Conservation (phyloP, 768 basidiomycete genomes). For the Rhodotorula babjevae region DNA sequence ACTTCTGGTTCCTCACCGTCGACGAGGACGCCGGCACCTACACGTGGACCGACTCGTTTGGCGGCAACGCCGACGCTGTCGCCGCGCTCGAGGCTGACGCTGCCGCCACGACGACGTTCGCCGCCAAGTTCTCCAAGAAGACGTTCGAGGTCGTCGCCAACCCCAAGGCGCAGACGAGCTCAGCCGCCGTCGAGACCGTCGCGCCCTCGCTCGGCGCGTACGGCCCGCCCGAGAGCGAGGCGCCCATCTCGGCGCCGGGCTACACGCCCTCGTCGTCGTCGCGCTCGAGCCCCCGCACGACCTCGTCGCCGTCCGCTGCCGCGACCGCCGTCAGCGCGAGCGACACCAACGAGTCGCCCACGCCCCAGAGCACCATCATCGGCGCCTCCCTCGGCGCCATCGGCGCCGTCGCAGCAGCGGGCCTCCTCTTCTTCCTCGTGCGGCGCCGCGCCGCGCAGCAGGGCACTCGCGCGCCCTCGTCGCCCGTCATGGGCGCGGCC, state of each 20-base stretch:
- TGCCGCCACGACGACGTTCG: neutral
- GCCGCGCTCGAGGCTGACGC: too few relatives aligned
- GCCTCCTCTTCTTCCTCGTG: constrained; percentile 12
- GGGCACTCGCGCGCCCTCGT: neutral
- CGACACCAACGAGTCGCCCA: neutral
- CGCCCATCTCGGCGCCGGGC: neutral
- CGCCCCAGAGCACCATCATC: constrained; percentile 7
- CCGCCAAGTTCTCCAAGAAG: neutral
- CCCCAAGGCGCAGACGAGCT: constrained; percentile 10
- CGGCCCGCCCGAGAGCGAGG: neutral
- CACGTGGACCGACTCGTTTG: constrained; percentile 25
- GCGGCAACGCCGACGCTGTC: constrained; percentile 3
- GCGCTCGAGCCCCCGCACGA: neutral
- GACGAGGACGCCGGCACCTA: constrained; percentile 17
- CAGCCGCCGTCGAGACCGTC: neutral
- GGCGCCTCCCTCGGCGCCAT: constrained; percentile 30
- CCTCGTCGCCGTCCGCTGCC: neutral
- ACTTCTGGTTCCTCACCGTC: constrained; percentile 37
- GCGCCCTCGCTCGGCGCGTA: neutral
- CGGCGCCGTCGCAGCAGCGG: constrained; percentile 27
- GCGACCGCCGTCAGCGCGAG: neutral
- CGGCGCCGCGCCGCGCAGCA: constrained; percentile 14
- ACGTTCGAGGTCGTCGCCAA: constrained; percentile 17
- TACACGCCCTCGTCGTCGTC: neutral
- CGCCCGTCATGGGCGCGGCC: constrained; percentile 5